These are phyloP conservation scores for Ottelia alismoides DNA, from an alignment of 106 monocot species.

Conservation along the genomic window DNA sequence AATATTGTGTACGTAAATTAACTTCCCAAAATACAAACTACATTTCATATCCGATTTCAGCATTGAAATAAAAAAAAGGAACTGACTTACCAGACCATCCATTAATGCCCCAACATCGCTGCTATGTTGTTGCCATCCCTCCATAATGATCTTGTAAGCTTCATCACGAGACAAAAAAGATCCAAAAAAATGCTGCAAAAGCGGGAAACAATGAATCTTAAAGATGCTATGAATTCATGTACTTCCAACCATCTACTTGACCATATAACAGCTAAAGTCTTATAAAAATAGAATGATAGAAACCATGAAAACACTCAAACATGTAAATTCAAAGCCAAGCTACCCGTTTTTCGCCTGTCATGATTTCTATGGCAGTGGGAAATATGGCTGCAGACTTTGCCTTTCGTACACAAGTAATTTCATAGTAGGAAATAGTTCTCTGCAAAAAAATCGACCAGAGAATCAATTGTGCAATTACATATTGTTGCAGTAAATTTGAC, in stretches of 20 bases:
- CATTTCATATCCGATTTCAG: no score
- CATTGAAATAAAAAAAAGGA: background rate
- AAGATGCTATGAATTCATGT: no score
- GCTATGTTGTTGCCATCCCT: slow-evolving; percentile 68
- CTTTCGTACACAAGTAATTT: slow-evolving; percentile 73
- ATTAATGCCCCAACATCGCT: slow-evolving; percentile 35
- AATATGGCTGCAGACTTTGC: slow-evolving; percentile 94
- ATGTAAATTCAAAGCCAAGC: background rate
- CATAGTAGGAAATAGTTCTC: slow-evolving; percentile 77
- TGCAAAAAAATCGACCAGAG: no score
- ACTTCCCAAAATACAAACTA: no score
- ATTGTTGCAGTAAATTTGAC: no score
- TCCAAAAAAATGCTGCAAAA: slow-evolving; percentile 77
- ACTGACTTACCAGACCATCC: slow-evolving; percentile 40
- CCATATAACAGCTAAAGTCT: no score
- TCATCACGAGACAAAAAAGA: slow-evolving; percentile 98
- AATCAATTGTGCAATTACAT: no score
- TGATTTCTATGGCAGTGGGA: slow-evolving; percentile 91
- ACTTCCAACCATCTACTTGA: no score
- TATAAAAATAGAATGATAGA: no score
- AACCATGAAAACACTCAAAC: no score
- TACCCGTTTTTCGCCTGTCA: slow-evolving; percentile 70
- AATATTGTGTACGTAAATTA: no score
- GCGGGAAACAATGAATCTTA: no score
- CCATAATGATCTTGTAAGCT: slow-evolving; percentile 65